Evolutionary conservation across 2,329 filamentous ascomycete genomes (phyloP).

Genomic region (Monosporascus sp.): DNA sequence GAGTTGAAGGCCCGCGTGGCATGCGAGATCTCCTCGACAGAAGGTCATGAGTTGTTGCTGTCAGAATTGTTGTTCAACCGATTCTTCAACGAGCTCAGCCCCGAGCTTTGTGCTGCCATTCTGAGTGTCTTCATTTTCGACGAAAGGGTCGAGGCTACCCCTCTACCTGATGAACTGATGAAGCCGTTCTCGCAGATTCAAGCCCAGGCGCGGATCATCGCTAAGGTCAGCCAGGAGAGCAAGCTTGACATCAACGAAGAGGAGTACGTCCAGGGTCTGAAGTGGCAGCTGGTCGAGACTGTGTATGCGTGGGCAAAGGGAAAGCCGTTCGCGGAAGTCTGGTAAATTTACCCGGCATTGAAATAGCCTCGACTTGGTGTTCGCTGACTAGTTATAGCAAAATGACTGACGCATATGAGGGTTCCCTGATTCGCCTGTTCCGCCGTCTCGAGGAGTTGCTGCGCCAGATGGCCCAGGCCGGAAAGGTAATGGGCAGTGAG

Average conservation of each 20-base stretch:
- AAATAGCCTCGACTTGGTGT: not conserved
- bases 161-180: conserved; percentile 75
- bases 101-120: conserved; percentile 79
- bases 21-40: conserved; percentile 89
- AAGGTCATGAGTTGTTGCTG: conserved; percentile 87
- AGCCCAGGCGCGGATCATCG: conserved; percentile 78
- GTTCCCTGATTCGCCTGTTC: conserved; percentile 92
- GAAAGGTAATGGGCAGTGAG: conserved; percentile 97
- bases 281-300: conserved; percentile 95
- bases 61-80: conserved; percentile 92
- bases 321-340: conserved; percentile 86
- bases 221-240: conserved; percentile 90
- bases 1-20: conserved; percentile 95
- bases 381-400: conserved; percentile 54
- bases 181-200: conserved; percentile 86
- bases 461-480: conserved; percentile 89
- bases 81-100: conserved; percentile 93
- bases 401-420: conserved; percentile 99
- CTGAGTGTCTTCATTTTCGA: conserved; percentile 97
- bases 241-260: conserved; percentile 94
- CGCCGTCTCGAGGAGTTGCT: conserved; percentile 89
- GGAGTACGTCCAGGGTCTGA: conserved; percentile 83
- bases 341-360: conserved; percentile 54
- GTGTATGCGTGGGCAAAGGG: conserved; percentile 89
- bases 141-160: conserved; percentile 78